Percentiles rank a stretch among this genome's conserved stretches.
These are phyloP conservation scores for Calendula officinalis DNA, from an alignment of 129 eudicot genomes.

Conservation along the genomic window DNA sequence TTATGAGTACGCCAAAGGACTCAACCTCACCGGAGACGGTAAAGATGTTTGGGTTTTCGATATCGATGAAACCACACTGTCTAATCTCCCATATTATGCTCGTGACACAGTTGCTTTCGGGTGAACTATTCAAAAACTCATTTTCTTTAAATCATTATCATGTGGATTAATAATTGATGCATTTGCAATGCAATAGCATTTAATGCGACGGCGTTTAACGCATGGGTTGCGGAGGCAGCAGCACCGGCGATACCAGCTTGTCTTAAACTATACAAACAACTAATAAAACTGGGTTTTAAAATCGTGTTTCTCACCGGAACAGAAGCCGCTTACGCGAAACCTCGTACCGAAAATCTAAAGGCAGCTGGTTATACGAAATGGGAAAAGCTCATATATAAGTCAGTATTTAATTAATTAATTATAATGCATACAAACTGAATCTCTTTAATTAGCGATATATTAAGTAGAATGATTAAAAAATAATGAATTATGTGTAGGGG, in stretches of 20 bases:
- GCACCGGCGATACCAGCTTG: constrained; percentile 40
- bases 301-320: constrained; percentile 41
- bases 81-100: constrained; percentile 55
- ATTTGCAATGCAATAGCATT: constrained; percentile 27
- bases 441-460: background rate
- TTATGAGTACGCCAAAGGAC: constrained; percentile 17
- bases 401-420: background rate
- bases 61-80: constrained; percentile 51
- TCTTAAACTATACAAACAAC: constrained; percentile 35
- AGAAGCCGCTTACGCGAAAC: background rate
- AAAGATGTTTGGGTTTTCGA: constrained; percentile 57
- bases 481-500: too few relatives aligned
- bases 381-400: constrained; percentile 47
- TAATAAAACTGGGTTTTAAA: constrained; percentile 33
- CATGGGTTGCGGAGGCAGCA: constrained; percentile 26
- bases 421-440: background rate
- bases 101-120: constrained; percentile 44
- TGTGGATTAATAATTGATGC: background rate
- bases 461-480: too few relatives aligned
- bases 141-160: background rate
- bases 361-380: constrained; percentile 38
- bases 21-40: constrained; percentile 30
- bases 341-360: constrained; percentile 28
- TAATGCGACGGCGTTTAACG: constrained; percentile 28
- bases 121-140: constrained; percentile 1